Evolutionary conservation across 1,284 basidiomycete genomes (phyloP).

Genomic region (Rhodotorula sp.): DNA sequence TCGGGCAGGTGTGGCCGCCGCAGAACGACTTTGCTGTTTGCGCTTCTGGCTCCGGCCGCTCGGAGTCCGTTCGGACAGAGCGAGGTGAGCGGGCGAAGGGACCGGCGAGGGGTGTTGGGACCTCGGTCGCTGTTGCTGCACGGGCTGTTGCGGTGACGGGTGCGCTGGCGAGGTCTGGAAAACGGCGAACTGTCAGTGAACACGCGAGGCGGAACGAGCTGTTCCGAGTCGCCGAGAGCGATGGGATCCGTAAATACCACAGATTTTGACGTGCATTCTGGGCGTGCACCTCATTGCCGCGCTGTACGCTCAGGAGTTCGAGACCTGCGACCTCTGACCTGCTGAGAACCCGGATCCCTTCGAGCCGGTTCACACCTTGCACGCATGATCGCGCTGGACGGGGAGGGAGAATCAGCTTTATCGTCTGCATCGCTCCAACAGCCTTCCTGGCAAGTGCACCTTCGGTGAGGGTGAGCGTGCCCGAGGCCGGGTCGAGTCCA

Average conservation of each 20-base stretch:
- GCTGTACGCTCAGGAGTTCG: conserved; percentile 17
- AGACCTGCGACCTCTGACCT: conserved; percentile 23
- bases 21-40: neutral
- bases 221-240: too few species aligned
- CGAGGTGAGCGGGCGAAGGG: conserved; percentile 4
- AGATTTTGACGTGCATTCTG: too few species aligned
- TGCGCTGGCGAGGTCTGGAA: neutral
- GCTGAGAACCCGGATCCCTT: neutral
- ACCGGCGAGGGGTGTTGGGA: neutral
- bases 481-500: conserved; percentile 9
- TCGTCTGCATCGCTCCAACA: neutral
- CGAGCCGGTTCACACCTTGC: neutral
- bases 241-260: too few species aligned
- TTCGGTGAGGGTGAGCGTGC: conserved; percentile 16
- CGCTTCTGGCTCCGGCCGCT: neutral
- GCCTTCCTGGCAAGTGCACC: neutral
- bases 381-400: neutral
- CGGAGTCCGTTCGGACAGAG: neutral
- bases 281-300: neutral
- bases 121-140: neutral
- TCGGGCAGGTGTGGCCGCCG: neutral
- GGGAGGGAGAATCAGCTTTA: neutral
- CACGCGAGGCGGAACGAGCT: neutral
- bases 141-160: neutral
- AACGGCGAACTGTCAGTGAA: too few species aligned